Base-by-base conservation (phyloP, 805 yeast genomes). In the Yarrowia bubula region DNA sequence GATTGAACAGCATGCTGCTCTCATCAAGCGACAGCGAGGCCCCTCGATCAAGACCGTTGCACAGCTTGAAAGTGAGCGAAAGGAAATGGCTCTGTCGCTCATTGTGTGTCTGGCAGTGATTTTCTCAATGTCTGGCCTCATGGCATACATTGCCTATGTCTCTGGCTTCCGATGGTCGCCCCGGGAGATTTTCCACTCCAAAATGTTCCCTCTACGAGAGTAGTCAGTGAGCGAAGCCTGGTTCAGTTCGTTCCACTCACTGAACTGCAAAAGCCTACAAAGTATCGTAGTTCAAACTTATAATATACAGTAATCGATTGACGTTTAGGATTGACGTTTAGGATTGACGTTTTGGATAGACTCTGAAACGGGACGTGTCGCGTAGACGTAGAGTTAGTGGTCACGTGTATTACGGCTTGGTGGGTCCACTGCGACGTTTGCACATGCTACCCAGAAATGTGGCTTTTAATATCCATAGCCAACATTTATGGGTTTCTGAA, bases 1-100 rank as follows among this genome's bases (percentile, higher is more conserved):
- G 75, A 85, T 95, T 69, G 96, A 91, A 72, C 96, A 90, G 78
- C 88, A 85, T 76, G 86, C 93, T 71, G 97, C 70, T 5, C 48
- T 50, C 15, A 65, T 51, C 44, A 66, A 66, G 39, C 15, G 57
- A n/a, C 33, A 60, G 43, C 53, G 55, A 35, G 44, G 55, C n/a
- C 68, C 64, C 35, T 55, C 63, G 7, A 66, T 65, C 31, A 43
- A 65, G 38, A 61, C 50, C 31, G 33, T 38, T 11, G 55, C 50
- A n/a, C 68, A 66, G 44, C 64, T 64, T 15, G 66, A 67, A 10
- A 64, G 53, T 9, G 68, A 47, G 48, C 61, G 50, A 9, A 61
- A 68, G 50, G 74, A 66, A 15, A 32, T 65, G 47, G 64, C 70
- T 48, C 33, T 67, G 8, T 18, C 70, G 22, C 41, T 70, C 15